phyloP scores from a whole-genome alignment of 2,329 filamentous ascomycete genomes.

The Diaporthe sp. region DNA sequence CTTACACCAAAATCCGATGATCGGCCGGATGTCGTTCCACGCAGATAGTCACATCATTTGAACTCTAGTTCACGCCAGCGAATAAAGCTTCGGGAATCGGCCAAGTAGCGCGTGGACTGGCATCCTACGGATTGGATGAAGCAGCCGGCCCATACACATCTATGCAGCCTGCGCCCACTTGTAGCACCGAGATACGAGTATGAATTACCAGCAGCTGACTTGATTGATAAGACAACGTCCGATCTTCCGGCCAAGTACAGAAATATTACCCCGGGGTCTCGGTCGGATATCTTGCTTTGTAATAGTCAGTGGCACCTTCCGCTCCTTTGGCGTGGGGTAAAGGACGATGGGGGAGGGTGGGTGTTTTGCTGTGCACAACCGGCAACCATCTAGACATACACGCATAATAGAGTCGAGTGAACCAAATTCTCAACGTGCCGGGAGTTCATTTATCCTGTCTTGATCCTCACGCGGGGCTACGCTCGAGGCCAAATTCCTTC shows the following conservation, averaged over 20 bases:
- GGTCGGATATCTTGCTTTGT: slow-evolving; percentile 30
- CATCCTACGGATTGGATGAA: neutral
- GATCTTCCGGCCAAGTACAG: neutral
- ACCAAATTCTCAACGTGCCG: neutral
- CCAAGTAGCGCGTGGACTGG: neutral
- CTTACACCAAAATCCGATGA: slow-evolving; percentile 42
- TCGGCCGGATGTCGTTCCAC: slow-evolving; percentile 37
- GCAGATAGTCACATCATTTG: slow-evolving; percentile 36
- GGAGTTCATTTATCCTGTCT: neutral
- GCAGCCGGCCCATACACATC: neutral
- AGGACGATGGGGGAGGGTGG: neutral
- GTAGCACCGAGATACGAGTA: neutral
- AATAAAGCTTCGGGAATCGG: slow-evolving; percentile 1
- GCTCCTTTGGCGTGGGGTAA: neutral
- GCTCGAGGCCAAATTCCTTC: neutral
- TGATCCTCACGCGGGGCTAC: neutral
- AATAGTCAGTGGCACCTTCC: neutral
- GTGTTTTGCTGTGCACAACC: neutral
- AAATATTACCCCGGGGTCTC: neutral
- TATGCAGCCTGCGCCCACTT: neutral
- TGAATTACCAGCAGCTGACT: slow-evolving; percentile 4
- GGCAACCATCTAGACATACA: neutral
- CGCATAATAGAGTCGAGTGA: neutral
- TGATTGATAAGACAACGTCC: slow-evolving; percentile 22
- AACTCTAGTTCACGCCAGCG: slow-evolving; percentile 32